phyloP scores from a whole-genome alignment of 257 asterid species.

The Scutellaria baicalensis region DNA sequence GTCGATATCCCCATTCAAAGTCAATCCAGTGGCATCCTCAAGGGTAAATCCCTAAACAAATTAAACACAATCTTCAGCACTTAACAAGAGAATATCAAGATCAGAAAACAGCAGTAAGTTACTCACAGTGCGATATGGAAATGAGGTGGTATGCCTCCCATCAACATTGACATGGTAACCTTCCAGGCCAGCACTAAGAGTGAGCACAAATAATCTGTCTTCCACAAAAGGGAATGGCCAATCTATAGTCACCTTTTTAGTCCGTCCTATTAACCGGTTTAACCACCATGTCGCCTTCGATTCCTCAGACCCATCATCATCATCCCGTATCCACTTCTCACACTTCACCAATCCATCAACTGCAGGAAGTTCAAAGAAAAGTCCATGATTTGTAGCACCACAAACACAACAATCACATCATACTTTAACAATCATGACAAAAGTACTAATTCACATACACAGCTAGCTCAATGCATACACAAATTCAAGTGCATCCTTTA shows the following conservation, averaged over 20 bases:
- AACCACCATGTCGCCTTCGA: slow-evolving; percentile 84
- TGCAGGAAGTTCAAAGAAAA: slow-evolving; percentile 27
- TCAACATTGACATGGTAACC: slow-evolving; percentile 89
- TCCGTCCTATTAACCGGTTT: slow-evolving; percentile 67
- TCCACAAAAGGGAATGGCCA: slow-evolving; percentile 95
- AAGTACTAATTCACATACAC: neutral
- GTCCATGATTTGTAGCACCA: neutral
- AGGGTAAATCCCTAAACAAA: slow-evolving; percentile 75
- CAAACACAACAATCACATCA: neutral
- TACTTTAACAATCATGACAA: neutral
- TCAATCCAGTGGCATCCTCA: slow-evolving; percentile 94
- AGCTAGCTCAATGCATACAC: neutral
- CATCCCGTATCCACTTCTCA: slow-evolving; percentile 78
- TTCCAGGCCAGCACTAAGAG: slow-evolving; percentile 94
- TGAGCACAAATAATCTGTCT: slow-evolving; percentile 74
- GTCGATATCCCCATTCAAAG: slow-evolving; percentile 72
- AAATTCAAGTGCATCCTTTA: neutral
- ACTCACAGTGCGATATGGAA: slow-evolving; percentile 91
- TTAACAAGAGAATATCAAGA: neutral
- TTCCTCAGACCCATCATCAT: slow-evolving; percentile 61
- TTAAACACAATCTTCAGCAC: neutral
- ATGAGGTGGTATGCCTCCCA: slow-evolving; percentile 91
- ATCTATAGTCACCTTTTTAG: slow-evolving; percentile 59
- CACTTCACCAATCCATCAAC: slow-evolving; percentile 82
- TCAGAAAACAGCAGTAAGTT: neutral